phyloP scores from a whole-genome alignment of 352 stramenopile genomes.

The Globisporangium cylindrosporum region DNA sequence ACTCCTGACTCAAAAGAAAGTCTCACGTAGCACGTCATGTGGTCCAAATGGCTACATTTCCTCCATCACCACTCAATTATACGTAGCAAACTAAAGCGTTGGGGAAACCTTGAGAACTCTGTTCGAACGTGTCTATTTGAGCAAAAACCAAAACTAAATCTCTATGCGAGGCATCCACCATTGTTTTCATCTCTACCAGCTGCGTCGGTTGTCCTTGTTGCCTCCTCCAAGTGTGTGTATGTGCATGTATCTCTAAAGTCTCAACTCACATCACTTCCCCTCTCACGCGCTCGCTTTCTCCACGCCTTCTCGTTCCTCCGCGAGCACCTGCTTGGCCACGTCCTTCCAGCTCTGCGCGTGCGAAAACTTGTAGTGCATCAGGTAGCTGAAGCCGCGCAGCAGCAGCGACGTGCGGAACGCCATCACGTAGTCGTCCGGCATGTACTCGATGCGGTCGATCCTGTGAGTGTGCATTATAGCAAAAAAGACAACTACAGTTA shows the following conservation, averaged over 20 bases:
- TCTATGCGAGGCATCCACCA: background rate
- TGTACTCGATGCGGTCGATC: conserved; percentile 78
- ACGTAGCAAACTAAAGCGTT: background rate
- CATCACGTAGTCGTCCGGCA: conserved; percentile 87
- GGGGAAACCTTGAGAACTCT: background rate
- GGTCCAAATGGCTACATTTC: no score
- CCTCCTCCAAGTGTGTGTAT: background rate
- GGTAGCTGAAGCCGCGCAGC: conserved; percentile 81
- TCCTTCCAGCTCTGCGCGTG: conserved; percentile 79
- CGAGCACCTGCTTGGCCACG: conserved; percentile 60
- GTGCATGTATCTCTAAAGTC: background rate
- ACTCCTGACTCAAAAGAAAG: no score
- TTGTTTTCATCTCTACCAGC: background rate
- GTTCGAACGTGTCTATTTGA: background rate
- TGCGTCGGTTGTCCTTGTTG: background rate
- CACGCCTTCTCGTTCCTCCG: conserved; percentile 27
- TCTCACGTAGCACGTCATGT: no score
- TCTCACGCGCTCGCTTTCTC: background rate
- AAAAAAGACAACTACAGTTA: conserved; percentile 4
- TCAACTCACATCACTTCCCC: background rate
- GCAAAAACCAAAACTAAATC: background rate
- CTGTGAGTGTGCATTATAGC: conserved; percentile 20
- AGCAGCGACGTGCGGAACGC: conserved; percentile 83
- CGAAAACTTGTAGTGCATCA: conserved; percentile 85
- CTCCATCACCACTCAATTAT: background rate